These are phyloP conservation scores for Candida albicans DNA, from an alignment of 1,139 yeast species.

Conservation along the genomic window DNA sequence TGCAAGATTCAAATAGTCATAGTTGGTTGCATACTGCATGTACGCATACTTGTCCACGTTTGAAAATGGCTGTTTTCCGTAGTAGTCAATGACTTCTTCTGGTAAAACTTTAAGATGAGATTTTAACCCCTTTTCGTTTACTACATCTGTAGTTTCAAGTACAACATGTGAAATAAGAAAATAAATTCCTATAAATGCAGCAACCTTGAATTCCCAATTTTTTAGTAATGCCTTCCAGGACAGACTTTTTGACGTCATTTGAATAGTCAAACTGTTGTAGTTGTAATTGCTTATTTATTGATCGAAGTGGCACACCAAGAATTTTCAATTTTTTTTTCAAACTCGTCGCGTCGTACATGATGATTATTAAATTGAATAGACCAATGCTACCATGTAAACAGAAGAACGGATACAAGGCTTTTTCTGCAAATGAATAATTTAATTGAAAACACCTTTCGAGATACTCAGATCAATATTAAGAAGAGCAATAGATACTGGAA, in stretches of 20 bases:
- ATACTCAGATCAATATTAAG: no score
- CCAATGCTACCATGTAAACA: no score
- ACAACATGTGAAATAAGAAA: conserved; percentile 20
- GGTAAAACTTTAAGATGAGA: conserved; percentile 25
- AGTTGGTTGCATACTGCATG: conserved; percentile 39
- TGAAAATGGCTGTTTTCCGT: conserved; percentile 10
- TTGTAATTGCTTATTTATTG: no score
- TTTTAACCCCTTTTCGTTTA: conserved; percentile 17
- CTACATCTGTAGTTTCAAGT: conserved; percentile 14
- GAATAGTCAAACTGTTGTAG: background rate
- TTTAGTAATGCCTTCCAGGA: conserved; percentile 9
- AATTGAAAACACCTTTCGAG: no score
- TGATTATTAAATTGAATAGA: no score
- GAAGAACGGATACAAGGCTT: no score
- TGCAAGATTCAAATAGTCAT: conserved; percentile 34
- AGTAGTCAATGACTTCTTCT: conserved; percentile 20
- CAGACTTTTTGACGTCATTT: background rate
- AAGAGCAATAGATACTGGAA: no score
- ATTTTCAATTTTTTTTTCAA: no score
- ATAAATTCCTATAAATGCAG: conserved; percentile 23
- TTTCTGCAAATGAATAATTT: no score
- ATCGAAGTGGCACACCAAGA: background rate
- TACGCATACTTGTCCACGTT: conserved; percentile 25
- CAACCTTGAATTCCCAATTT: conserved; percentile 30
- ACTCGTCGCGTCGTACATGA: no score